Base-by-base conservation (phyloP, 2,329 filamentous ascomycete genomes). In the Penicillium sp. region DNA sequence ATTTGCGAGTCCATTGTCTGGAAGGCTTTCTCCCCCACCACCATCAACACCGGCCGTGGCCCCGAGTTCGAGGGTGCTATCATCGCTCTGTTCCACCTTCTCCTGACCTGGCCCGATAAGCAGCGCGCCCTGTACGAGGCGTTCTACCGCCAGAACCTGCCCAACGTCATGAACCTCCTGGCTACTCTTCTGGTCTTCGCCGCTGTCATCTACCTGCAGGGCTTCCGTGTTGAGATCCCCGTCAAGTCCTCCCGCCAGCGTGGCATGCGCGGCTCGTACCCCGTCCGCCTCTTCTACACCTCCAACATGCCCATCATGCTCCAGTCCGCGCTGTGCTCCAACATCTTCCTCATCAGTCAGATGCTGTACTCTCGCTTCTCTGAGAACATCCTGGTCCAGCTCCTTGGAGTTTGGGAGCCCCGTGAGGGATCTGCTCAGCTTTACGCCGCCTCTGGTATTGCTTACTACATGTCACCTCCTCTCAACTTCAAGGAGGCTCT, bases 291-390 rank as follows among this genome's bases (percentile, higher is more conserved):
- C 57, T 99, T 99, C 86, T 99, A 99, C 82, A 99, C 94, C 74
- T 97, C 92, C 76, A 99, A 99, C 88, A 99, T 99, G 95, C 94
- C 94, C 73, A 99, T 99, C 80, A 99, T 99, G 94, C 85, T 99
- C 76, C 95, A 99, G 82, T 97, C 93, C 46, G 94, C 94, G 67
- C 86, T 99, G 66, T 96, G 91, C 65, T 97, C 93, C 83, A 99
- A 99, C 84, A 86, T 99, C 79, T 99, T 99, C 87, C 82, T 99
- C 63, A 91, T 99, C 80, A 94, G 89, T 75, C 94, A 99, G 83
- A 97, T 97, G 92, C 86, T 99, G 65, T 97, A 96, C 86, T 96
- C 90, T 60, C 92, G 93, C 77, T 97, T 99, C 84, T 94, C 91
- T 45, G 94, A 99, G 81, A 99, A 99, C 84, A 88, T 99, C 60